phyloP scores from a whole-genome alignment of 164 flowering plant genomes.

The Annona squamosa region DNA sequence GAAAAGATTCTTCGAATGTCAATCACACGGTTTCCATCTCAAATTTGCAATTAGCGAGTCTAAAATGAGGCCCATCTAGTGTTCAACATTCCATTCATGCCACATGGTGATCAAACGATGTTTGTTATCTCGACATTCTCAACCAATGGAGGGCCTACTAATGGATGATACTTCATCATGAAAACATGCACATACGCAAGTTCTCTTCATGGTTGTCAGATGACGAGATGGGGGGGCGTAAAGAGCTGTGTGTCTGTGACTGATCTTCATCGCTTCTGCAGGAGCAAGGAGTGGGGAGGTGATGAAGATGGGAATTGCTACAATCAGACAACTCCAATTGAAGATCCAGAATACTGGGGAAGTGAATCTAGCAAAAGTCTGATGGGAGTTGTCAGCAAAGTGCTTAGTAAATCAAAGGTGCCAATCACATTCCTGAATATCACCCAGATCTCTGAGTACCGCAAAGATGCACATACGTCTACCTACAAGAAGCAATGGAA shows the following conservation, averaged over 20 bases:
- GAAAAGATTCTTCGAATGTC: background rate
- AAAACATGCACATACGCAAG: background rate
- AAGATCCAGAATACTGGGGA: conserved; percentile 71
- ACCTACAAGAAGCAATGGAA: conserved; percentile 91
- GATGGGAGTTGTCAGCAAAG: conserved; percentile 66
- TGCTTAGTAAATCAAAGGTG: conserved; percentile 34
- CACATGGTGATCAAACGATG: too few species aligned
- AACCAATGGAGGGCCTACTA: too few species aligned
- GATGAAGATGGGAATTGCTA: conserved; percentile 52
- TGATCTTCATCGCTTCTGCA: conserved; percentile 15
- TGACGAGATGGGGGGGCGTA: background rate
- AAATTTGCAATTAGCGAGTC: too few species aligned
- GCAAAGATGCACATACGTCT: conserved; percentile 79
- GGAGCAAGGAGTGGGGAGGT: conserved; percentile 80
- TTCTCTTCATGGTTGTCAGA: too few species aligned
- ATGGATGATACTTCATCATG: background rate
- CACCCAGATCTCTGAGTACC: conserved; percentile 73
- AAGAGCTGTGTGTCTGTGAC: background rate
- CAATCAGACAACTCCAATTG: conserved; percentile 54
- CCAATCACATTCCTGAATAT: conserved; percentile 74
- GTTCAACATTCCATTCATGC: too few species aligned
- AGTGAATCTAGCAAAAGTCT: conserved; percentile 40
- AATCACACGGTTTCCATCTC: background rate
- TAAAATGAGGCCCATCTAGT: too few species aligned
- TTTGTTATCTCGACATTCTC: too few species aligned